Conservation (phyloP, 768 basidiomycete species). For the Phallus indusiatus region DNA sequence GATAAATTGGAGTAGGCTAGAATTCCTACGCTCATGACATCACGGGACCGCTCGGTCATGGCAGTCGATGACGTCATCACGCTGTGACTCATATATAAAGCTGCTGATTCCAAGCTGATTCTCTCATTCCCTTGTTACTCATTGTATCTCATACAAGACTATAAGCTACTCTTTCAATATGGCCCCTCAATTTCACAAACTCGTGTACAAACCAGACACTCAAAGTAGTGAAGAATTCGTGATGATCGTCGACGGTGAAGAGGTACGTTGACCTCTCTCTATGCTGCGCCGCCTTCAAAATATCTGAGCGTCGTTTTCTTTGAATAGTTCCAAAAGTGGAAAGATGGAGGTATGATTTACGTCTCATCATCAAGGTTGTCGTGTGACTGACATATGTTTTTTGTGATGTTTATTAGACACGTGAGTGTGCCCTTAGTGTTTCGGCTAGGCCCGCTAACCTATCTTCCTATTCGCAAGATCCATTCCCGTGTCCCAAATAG, state of each 20-base stretch:
- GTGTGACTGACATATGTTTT: constrained; percentile 12
- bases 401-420: constrained; percentile 60
- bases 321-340: constrained; percentile 6
- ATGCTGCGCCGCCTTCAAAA: not conserved
- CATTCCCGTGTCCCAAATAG: constrained; percentile 62
- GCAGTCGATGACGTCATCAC: not conserved
- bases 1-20: not conserved
- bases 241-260: constrained; percentile 52
- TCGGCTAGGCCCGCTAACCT: not conserved
- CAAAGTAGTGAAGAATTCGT: constrained; percentile 66
- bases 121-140: not conserved
- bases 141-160: not conserved
- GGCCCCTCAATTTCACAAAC: constrained; percentile 41
- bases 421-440: constrained; percentile 33
- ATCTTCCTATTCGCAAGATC: constrained; percentile 40
- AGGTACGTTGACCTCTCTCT: constrained; percentile 36
- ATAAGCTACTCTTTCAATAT: constrained; percentile 28
- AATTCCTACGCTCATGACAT: not conserved
- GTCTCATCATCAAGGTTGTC: constrained; percentile 9
- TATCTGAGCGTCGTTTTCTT: not conserved
- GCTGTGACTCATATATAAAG: not conserved
- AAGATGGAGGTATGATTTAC: constrained; percentile 10
- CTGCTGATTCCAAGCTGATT: not conserved
- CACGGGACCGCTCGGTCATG: not conserved
- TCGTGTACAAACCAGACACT: constrained; percentile 72